Percentiles rank a stretch among this genome's conserved stretches.
phyloP scores from a whole-genome alignment of 1,284 basidiomycete genomes.

The Tylopilus orsonianus region DNA sequence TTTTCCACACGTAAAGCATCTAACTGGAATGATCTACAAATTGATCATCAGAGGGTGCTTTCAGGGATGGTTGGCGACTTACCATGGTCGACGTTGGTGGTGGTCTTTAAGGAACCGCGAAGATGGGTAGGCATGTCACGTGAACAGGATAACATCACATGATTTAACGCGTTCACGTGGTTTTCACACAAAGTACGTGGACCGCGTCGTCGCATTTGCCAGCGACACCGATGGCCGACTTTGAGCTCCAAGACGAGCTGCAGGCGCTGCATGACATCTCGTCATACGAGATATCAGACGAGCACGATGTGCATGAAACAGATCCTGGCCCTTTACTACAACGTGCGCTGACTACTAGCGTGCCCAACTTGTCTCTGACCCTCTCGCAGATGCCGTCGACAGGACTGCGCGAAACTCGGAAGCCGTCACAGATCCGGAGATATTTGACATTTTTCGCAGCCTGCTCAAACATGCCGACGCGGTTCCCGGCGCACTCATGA shows the following conservation, averaged over 20 bases:
- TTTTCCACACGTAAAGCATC: constrained; percentile 92
- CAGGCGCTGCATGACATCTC: constrained; percentile 44
- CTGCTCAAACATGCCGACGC: constrained; percentile 69
- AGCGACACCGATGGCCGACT: constrained; percentile 21
- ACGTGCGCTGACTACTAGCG: constrained; percentile 17
- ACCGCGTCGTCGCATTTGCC: constrained; percentile 6
- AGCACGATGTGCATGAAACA: constrained; percentile 44
- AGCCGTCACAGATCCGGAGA: constrained; percentile 59
- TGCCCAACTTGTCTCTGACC: constrained; percentile 5
- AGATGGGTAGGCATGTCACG: too few relatives aligned
- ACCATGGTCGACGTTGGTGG: constrained; percentile 25
- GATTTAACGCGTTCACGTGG: constrained; percentile 20
- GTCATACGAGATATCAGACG: constrained; percentile 48
- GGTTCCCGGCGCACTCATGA: constrained; percentile 63
- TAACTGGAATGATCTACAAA: constrained; percentile 81
- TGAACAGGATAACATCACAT: constrained; percentile 19
- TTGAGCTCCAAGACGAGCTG: constrained; percentile 55
- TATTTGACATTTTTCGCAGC: constrained; percentile 79
- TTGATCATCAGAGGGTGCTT: background rate
- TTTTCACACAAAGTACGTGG: background rate
- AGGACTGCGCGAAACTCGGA: constrained; percentile 72
- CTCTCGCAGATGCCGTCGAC: constrained; percentile 65
- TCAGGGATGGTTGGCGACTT: background rate
- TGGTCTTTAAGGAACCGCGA: background rate
- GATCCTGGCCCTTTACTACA: constrained; percentile 40